phyloP scores from a whole-genome alignment of 768 basidiomycete genomes.

The Mycena rebaudengoi region DNA sequence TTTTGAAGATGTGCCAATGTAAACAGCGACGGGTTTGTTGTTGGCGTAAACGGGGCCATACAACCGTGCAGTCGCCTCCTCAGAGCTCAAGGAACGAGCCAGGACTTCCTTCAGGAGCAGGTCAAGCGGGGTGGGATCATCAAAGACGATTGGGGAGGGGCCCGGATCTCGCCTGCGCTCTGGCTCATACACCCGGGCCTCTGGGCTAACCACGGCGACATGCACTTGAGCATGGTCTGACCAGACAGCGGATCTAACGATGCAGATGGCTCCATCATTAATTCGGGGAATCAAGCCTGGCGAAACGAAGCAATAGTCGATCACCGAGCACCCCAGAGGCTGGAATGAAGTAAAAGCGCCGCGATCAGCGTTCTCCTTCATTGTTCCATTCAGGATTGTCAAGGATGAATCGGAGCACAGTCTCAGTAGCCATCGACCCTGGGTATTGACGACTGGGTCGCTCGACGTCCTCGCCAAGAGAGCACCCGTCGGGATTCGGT shows the following conservation, averaged over 20 bases:
- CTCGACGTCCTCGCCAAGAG: background rate
- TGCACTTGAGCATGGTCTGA: constrained; percentile 1
- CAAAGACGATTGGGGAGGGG: background rate
- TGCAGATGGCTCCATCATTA: background rate
- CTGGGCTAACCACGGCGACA: background rate
- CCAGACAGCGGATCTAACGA: background rate
- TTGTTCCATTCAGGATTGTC: constrained; percentile 1
- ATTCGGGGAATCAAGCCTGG: background rate
- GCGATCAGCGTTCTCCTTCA: background rate
- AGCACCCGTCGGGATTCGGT: background rate
- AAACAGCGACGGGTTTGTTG: background rate
- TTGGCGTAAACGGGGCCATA: background rate
- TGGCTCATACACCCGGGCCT: background rate
- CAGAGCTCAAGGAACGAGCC: background rate
- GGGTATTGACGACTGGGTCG: background rate
- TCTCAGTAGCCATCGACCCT: background rate
- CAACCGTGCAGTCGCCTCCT: background rate
- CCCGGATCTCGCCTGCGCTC: background rate
- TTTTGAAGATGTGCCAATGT: background rate
- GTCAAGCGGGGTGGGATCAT: background rate
- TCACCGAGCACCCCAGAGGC: background rate
- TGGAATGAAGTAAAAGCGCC: constrained; percentile 5
- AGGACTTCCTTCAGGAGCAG: background rate
- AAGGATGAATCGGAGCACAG: background rate
- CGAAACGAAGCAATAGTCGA: constrained; percentile 1